Evolutionary conservation across 2,329 filamentous ascomycete species (phyloP), one percentile per base, ranked within the genome.

Genomic region (Pseudopithomyces maydicus): DNA sequence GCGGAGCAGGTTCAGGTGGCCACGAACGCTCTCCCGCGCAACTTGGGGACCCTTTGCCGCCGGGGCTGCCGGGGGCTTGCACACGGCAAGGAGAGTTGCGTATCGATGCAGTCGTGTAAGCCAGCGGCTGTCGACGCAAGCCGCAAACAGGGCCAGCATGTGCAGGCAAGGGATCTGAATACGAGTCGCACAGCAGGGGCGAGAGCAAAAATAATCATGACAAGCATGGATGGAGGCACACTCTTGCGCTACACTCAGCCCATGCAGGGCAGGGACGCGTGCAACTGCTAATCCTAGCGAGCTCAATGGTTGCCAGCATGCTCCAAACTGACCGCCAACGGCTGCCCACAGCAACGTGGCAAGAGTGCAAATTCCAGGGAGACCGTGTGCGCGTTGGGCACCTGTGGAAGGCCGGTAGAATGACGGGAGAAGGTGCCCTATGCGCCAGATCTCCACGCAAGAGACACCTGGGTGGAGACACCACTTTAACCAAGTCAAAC

Each of bases 351-450:
- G 52, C 50, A 58, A 43, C 55, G 63, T 67, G 63, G 66, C 51
- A 64, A 61, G 64, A 50, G 58, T 49, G 57, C 58, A 53, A 64
- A 65, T 61, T 66, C 59, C 62, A 61, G 57, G 59, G 58, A 49
- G 49, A 39, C 57, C 14, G 62, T 62, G 65, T 67, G 64, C 55
- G 23, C 45, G 49, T 57, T 60, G 61, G 71, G 65, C 68, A 68
- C 67, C 54, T 59, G 70, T 75, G 63, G 74, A 75, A 76, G 70
- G 55, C 59, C 70, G 62, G 64, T 65, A 70, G 73, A 76, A 76
- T 70, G 62, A 66, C 73, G 73, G 73, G 67, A 75, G 74, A 75
- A 76, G 70, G 62, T 63, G 62, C 61, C 61, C 63, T 50, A 56
- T 49, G 60, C 62, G 65, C 69, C 62, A 68, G 66, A 70, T 70